Conservation (phyloP, 164 flowering plant genomes). For the Houttuynia cordata region DNA sequence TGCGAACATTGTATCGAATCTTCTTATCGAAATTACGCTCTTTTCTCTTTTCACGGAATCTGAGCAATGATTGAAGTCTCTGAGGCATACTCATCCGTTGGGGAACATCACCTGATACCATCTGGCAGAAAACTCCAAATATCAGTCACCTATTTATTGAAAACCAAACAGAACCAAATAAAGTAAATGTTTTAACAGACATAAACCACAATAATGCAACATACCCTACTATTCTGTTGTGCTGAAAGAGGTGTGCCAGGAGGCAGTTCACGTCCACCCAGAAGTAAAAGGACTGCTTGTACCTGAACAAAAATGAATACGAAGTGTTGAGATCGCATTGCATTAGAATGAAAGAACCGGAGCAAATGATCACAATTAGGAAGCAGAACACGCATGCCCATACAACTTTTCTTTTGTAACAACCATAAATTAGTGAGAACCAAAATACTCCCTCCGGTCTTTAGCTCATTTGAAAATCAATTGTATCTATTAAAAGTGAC, state of each 20-base stretch:
- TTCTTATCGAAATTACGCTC: constrained; percentile 12
- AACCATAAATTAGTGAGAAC: too few relatives aligned
- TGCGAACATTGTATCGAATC: constrained; percentile 14
- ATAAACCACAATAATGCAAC: neutral
- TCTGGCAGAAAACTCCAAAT: constrained; percentile 8
- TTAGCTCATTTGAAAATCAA: too few relatives aligned
- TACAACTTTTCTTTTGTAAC: too few relatives aligned
- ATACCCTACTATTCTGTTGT: constrained; percentile 39
- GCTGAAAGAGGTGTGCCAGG: constrained; percentile 10
- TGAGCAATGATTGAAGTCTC: constrained; percentile 11
- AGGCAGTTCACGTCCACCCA: constrained; percentile 59
- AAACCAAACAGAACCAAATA: neutral
- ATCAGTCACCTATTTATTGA: neutral
- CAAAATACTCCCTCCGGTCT: too few relatives aligned
- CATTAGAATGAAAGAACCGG: neutral
- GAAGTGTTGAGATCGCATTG: neutral
- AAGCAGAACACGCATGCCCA: neutral
- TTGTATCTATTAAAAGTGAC: too few relatives aligned
- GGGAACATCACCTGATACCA: constrained; percentile 8
- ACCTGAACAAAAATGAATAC: constrained; percentile 27
- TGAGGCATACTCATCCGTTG: constrained; percentile 10
- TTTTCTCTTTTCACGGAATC: constrained; percentile 17
- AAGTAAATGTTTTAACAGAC: neutral
- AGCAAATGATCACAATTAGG: neutral
- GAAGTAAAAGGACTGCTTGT: constrained; percentile 50